Conservation (phyloP, 768 basidiomycete species). For the Pseudohyphozyma bogoriensis region DNA sequence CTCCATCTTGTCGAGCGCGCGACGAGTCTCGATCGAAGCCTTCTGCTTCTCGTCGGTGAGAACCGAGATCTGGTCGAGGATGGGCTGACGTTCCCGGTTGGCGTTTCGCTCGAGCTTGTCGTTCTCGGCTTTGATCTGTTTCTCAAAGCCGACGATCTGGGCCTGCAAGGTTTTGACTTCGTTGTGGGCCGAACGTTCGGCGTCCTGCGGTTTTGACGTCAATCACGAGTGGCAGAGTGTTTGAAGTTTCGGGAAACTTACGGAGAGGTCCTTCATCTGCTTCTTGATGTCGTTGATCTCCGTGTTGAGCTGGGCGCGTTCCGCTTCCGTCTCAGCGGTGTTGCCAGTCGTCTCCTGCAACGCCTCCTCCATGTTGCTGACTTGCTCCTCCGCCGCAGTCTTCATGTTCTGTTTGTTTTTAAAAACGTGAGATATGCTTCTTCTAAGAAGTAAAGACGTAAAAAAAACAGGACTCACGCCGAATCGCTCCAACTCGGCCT, state of each 20-base stretch:
- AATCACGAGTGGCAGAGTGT: not conserved
- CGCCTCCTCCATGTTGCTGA: not conserved
- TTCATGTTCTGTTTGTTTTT: too few species aligned
- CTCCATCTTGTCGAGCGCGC: not conserved
- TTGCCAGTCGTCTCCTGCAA: too few species aligned
- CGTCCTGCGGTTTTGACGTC: not conserved
- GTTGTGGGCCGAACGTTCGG: slow-evolving; percentile 10
- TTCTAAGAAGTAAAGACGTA: too few species aligned
- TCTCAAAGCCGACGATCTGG: slow-evolving; percentile 40
- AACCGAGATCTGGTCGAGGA: slow-evolving; percentile 1
- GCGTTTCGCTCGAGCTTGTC: slow-evolving; percentile 43
- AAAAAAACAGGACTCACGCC: slow-evolving; percentile 22
- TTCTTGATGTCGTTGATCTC: slow-evolving; percentile 41
- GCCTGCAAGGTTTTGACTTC: not conserved
- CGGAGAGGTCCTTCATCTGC: slow-evolving; percentile 39
- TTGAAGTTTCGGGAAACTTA: not conserved
- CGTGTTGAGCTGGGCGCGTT: slow-evolving; percentile 36
- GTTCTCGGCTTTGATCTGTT: slow-evolving; percentile 50
- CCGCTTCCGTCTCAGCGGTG: too few species aligned
- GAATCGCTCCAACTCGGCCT: slow-evolving; percentile 5
- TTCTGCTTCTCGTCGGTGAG: slow-evolving; percentile 2
- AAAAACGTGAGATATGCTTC: too few species aligned
- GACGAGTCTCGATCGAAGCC: not conserved
- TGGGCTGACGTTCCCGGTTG: slow-evolving; percentile 16
- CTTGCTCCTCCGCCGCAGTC: too few species aligned